Evolutionary conservation across 768 basidiomycete genomes (phyloP).

Genomic region (Phlegmacium glaucopus): DNA sequence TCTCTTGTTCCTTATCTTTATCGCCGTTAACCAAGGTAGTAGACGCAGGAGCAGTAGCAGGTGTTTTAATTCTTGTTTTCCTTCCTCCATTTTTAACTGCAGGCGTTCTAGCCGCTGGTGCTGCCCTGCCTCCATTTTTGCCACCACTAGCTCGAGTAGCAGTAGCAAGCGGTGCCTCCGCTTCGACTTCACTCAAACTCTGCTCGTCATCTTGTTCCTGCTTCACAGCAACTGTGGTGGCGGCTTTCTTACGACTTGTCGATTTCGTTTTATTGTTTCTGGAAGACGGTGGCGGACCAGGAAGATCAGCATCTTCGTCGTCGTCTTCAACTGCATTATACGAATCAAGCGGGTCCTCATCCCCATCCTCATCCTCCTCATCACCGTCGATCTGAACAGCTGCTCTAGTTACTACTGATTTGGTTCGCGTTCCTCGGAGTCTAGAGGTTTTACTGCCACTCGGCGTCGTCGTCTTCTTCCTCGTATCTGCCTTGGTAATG

Average conservation of each 20-base stretch:
- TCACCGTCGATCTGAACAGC: neutral
- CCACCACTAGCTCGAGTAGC: neutral
- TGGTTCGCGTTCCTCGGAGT: conserved; percentile 10
- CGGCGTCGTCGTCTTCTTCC: conserved; percentile 6
- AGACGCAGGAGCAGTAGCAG: conserved; percentile 25
- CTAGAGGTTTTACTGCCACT: neutral
- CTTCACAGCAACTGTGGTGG: neutral
- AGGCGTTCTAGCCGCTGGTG: neutral
- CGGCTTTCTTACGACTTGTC: conserved; percentile 8
- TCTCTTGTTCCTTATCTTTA: conserved; percentile 32
- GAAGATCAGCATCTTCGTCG: neutral
- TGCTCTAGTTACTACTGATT: conserved; percentile 5
- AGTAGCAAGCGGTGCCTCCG: neutral
- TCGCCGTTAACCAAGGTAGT: conserved; percentile 16
- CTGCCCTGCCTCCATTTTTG: conserved; percentile 3
- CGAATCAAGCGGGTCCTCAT: neutral
- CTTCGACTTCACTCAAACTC: neutral
- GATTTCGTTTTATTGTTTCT: neutral
- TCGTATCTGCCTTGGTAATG: conserved; percentile 8
- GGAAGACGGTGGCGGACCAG: neutral
- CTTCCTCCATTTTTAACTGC: neutral
- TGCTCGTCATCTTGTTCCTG: conserved; percentile 1
- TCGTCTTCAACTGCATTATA: neutral
- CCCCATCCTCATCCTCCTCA: neutral
- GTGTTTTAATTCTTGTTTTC: conserved; percentile 22